Evolutionary conservation across 2,329 filamentous ascomycete species (phyloP), one percentile per base, ranked within the genome.

Genomic region (Exophiala lecanii-corni): DNA sequence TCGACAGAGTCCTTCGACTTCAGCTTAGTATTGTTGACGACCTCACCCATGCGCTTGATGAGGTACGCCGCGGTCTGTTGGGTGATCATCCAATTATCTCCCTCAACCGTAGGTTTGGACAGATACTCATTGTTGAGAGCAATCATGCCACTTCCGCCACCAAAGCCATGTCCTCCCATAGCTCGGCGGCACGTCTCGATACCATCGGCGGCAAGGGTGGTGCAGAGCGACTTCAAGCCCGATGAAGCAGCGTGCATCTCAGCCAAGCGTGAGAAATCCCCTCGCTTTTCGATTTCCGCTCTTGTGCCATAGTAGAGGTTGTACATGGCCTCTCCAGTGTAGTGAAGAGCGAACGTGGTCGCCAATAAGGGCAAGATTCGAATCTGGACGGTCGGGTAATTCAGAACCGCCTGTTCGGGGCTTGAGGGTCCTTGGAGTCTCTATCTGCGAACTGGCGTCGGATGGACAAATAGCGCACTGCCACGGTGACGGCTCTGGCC

Each of bases 1-100:
- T 71, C 66, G 10, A 68, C 62, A 4, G 63, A 58, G 36, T 69
- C 66, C 34, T 59, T 58, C 1, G 64, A 53, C 9, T 59, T 41
- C 10, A 47, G 21, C 19, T 55, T 57, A n/a, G 63, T 61, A 9
- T 59, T 55, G 5, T 62, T 55, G 4, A 66, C 62, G 3, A 66
- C 65, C 19, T 61, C 55, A 19, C 63, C 57, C 68, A 75, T 75
- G 32, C 72, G 71, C 55, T 76, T 76, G 57, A 76, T 72, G 17
- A 76, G 55, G 45, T 70, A 71, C 17, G 65, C 63, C 0, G 70
- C 69, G 3, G 70, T 70, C 56, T 76, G 73, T 45, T 76, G 72
- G 0, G 71, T 75, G 30, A 76, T 75, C 72, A 76, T 76, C 71
- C 72, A 75, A 43, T 76, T 76, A 53, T 76, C 73, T 2, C 74